Conservation (phyloP, 1,284 basidiomycete species). For the Naganishia albida region DNA sequence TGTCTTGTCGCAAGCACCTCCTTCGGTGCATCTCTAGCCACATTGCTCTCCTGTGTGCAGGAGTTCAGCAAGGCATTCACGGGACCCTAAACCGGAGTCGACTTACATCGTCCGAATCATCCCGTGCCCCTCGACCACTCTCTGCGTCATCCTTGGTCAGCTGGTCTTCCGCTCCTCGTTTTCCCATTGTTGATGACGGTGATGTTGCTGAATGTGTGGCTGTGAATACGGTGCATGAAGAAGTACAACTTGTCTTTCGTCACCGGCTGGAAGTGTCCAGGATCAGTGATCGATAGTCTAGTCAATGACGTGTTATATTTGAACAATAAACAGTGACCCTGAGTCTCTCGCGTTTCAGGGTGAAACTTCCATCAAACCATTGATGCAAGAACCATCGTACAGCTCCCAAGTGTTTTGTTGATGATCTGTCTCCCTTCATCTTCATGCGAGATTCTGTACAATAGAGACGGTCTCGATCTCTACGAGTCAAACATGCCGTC, state of each 20-base stretch:
- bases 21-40: slow-evolving; percentile 62
- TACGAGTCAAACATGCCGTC: background rate
- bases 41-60: slow-evolving; percentile 51
- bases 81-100: background rate
- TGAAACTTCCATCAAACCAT: slow-evolving; percentile 3
- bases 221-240: no score
- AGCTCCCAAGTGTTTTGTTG: background rate
- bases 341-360: slow-evolving; percentile 7
- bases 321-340: no score
- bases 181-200: slow-evolving; percentile 53
- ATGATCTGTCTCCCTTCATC: background rate
- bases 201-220: no score
- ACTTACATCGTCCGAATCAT: slow-evolving; percentile 46
- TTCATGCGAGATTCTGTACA: background rate
- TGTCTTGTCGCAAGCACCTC: slow-evolving; percentile 44
- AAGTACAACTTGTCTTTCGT: no score
- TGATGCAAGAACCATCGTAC: background rate
- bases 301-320: no score
- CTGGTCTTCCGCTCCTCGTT: slow-evolving; percentile 73
- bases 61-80: background rate
- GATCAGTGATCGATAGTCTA: no score
- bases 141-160: slow-evolving; percentile 62
- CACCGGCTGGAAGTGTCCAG: no score
- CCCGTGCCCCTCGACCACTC: slow-evolving; percentile 52
- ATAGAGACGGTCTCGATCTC: background rate